Evolutionary conservation across 192 early-diverging fungal genomes (phyloP), one percentile per base, ranked within the genome.

Genomic region (Backusella westeae): DNA sequence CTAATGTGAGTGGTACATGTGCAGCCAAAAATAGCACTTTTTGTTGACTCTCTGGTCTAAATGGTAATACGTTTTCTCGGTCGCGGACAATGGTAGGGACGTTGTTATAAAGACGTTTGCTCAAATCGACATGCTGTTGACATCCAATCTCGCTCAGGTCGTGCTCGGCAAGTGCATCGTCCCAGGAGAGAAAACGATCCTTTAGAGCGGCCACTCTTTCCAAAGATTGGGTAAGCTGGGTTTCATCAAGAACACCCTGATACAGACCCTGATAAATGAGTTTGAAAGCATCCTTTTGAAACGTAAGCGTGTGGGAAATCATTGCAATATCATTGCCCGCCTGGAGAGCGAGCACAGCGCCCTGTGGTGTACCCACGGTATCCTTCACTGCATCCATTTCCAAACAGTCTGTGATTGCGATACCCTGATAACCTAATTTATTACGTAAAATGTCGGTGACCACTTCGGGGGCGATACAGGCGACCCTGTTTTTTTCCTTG

Each of bases 351-450:
- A 78, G 35, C 17, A 83, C 36, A 49, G 82, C 71, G 19, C 79
- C 82, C n/a, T 36, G 63, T 12, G 75, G 68, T 14, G 69, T 63
- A 23, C 82, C 82, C 17, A 75, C 72, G 6, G 76, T 80, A 34
- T 80, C 73, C 23, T 80, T 80, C 32, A 83, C 76, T 6, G 82
- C 82, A 26, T 83, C 79, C 82, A 83, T 83, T 59, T 83, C 82
- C 23, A 83, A 32, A 49, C 82, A 83, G 38, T 83, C 82, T 0
- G 82, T 83, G n/a, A 80, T 77, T 39, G 80, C 74, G 7, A 83
- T 32, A 23, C 82, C 82, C 21, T 76, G 32, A 65, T 83, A 83
- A 19, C 74, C 74, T 19, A 83, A 66, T 12, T 56, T 32, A n/a
- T 77, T 46, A 35, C 82, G 66, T 53, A 83, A 49, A 15, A 83